Base-by-base conservation (phyloP, 768 basidiomycete species). In the Mycena capillaripes region DNA sequence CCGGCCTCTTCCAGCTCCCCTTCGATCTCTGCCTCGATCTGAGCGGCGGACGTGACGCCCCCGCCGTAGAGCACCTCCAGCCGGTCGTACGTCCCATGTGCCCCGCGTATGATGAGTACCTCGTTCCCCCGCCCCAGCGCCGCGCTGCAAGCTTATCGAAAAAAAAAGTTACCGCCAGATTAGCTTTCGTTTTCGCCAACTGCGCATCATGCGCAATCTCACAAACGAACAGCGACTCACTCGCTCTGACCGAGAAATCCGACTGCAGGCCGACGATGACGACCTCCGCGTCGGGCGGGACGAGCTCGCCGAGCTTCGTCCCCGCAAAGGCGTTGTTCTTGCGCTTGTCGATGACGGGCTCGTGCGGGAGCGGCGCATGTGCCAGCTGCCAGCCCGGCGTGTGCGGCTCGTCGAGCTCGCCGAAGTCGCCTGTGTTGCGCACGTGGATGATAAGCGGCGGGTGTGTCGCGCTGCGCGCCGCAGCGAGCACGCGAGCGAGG, bases 271-370 rank as follows among this genome's bases (percentile, higher is more conserved):
- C 92, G 16, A 88, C 88, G 56, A 93, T 85, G 62, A 93, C 85
- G 63, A 93, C 84, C 83, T 92, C 89, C 19, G 90, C 91, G 30
- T 88, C 85, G 8, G 78, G 69, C 0, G 86, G 84, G 46, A 93
- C 82, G 44, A 91, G 77, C 7, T 86, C 83, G 5, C 80, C 86
- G 12, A 93, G 83, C 19, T 58, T 70, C 30, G 92, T 92, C 25
- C 89, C 90, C 0, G 87, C 83, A 73, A 93, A 93, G 25, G 91
- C 91, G 74, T 93, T 92, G 82, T 90, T 92, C 82, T 91, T 91
- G 65, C 82, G 81, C 82, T 93, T 93, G 82, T 93, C 91, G 53
- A 93, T 75, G 60, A 92, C 82, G 60, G 81, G 77, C 78, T 93
- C 92, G 75, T 83, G 77, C 0, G 86, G 80, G 4, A 85, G 84